Base-by-base conservation (phyloP, 2,329 filamentous ascomycete genomes). In the Tolypocladium inflatum region DNA sequence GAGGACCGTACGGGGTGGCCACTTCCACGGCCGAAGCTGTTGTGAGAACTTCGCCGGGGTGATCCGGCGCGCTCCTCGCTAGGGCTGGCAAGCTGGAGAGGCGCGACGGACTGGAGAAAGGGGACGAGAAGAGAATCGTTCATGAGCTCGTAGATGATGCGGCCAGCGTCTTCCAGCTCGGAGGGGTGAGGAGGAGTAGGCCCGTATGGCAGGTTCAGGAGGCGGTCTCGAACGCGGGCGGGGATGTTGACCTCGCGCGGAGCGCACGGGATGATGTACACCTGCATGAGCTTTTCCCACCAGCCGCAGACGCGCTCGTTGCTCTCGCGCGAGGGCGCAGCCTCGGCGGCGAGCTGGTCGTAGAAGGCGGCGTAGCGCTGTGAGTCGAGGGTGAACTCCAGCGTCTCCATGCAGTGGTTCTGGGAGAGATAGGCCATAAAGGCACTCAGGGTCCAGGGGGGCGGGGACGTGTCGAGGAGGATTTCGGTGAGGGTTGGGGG, bases 391-490 rank as follows among this genome's bases (percentile, higher is more conserved):
- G 92, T 96, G 72, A 99, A 99, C 70, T 97, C 94, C 43, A 99
- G 79, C 1, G 92, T 97, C 73, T 99, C 94, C 63, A 97, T 78
- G 70, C 94, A 99, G 74, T 97, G 93, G 68, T 97, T 97, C 69
- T 96, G 92, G 1, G 93, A 97, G 4, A 97, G 81, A 68, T 96
- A 97, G 58, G 92, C 92, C 85, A 94, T 97, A 73, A 97, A 97
- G 38, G 93, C 93, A 60, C 85, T 87, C 10, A 97, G 79, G 0
- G 92, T 96, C 82, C 91, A 97, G 64, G 94, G 94, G 45, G 91
- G 86, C 10, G 90, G 86, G 41, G 94, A 90, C 51, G 83, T 84
- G 74, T 97, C 94, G 63, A 89, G 83, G 51, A 99, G 82, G 35
- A 99, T 95, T 66, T 97, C 93, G 59, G 87, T 82, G 55, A 99